These are phyloP conservation scores for Agrocybe pediades DNA, from an alignment of 768 basidiomycete genomes.

Conservation along the genomic window DNA sequence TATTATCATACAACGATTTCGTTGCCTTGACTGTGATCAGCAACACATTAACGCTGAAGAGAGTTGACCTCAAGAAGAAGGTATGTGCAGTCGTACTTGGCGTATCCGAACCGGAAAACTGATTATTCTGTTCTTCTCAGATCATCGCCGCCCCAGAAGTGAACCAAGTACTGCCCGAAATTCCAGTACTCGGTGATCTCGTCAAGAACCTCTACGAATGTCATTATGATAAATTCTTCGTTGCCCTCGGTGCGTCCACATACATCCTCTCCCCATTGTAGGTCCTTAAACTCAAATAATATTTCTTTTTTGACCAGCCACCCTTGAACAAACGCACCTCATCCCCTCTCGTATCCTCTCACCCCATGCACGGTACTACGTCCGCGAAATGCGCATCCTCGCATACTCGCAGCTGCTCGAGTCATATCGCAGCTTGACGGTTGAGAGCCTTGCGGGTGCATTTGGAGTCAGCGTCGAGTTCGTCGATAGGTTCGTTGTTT, in stretches of 20 bases:
- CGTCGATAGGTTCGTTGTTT: constrained; percentile 76
- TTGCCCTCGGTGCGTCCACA: constrained; percentile 78
- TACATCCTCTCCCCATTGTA: constrained; percentile 27
- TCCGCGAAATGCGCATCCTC: constrained; percentile 94
- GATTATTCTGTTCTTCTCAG: constrained; percentile 35
- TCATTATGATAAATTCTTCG: constrained; percentile 93
- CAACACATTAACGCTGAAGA: constrained; percentile 71
- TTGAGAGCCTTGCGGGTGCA: constrained; percentile 81
- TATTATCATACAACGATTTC: constrained; percentile 88
- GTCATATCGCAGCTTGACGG: constrained; percentile 84
- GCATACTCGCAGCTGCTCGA: constrained; percentile 94
- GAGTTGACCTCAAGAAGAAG: constrained; percentile 92
- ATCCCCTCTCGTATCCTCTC: constrained; percentile 85
- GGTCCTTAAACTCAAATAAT: not conserved
- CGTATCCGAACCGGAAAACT: not conserved
- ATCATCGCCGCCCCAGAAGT: constrained; percentile 89
- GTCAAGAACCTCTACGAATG: constrained; percentile 89
- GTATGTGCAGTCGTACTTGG: constrained; percentile 39
- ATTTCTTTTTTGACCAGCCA: constrained; percentile 47
- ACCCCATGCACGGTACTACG: constrained; percentile 86
- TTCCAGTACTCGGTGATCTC: constrained; percentile 81
- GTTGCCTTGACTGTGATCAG: constrained; percentile 83
- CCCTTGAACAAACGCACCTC: constrained; percentile 85
- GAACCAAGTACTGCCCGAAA: constrained; percentile 77
- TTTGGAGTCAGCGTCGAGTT: constrained; percentile 91